A percentile compares a stretch with the other conserved stretches of the same genome.
phyloP scores from a whole-genome alignment of 805 yeast genomes.

The Hanseniaspora osmophila region DNA sequence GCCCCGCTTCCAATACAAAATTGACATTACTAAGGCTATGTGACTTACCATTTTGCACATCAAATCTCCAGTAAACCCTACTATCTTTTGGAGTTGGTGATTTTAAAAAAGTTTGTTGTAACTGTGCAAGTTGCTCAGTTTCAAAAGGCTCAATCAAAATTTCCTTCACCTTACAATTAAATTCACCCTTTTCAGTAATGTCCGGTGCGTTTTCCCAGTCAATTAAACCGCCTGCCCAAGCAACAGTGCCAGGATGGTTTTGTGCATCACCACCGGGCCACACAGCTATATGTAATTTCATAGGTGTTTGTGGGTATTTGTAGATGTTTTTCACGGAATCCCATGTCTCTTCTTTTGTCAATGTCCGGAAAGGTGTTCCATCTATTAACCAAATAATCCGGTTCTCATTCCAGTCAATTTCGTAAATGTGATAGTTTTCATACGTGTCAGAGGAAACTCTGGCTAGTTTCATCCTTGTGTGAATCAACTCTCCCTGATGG shows the following conservation, averaged over 20 bases:
- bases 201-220: constrained; percentile 68
- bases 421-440: constrained; percentile 58
- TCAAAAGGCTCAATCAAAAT: constrained; percentile 52
- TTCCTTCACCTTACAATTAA: constrained; percentile 45
- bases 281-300: constrained; percentile 57
- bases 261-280: constrained; percentile 62
- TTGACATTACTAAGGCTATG: constrained; percentile 6
- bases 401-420: constrained; percentile 72
- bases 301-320: constrained; percentile 61
- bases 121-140: constrained; percentile 7
- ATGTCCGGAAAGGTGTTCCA: constrained; percentile 48
- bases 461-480: constrained; percentile 33
- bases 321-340: constrained; percentile 41
- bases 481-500: constrained; percentile 58
- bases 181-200: constrained; percentile 59
- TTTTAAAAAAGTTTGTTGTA: too few relatives aligned
- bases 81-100: too few relatives aligned
- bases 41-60: too few relatives aligned
- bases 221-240: constrained; percentile 81
- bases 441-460: constrained; percentile 34
- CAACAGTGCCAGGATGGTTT: constrained; percentile 49
- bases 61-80: too few relatives aligned
- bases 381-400: constrained; percentile 58
- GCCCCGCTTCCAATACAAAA: background rate
- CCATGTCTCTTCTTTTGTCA: constrained; percentile 47